Evolutionary conservation across 164 flowering plant genomes (phyloP).

Genomic region (Stephania yunnanensis): DNA sequence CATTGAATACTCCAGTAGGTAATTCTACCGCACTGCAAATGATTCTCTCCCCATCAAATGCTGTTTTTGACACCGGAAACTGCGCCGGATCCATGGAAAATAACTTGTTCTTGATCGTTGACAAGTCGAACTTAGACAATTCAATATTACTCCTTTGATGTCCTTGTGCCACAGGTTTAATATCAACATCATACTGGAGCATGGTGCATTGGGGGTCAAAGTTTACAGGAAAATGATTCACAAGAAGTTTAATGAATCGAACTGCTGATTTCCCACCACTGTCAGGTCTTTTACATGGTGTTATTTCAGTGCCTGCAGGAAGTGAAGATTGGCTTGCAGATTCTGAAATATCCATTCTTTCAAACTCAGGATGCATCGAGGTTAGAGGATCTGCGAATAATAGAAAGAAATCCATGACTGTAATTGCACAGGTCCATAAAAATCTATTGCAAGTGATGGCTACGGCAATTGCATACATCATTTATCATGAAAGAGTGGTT

Average conservation of each 20-base stretch:
- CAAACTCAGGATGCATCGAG: background rate
- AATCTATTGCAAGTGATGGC: no score
- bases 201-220: constrained; percentile 28
- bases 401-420: background rate
- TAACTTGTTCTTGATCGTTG: constrained; percentile 29
- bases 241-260: constrained; percentile 19
- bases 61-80: constrained; percentile 33
- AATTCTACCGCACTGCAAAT: constrained; percentile 49
- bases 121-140: constrained; percentile 28
- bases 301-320: background rate
- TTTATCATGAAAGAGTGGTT: no score
- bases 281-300: constrained; percentile 43
- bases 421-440: background rate
- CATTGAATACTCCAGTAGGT: constrained; percentile 40
- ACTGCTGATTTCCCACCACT: constrained; percentile 27
- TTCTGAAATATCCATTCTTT: background rate
- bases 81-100: constrained; percentile 17
- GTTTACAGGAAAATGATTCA: constrained; percentile 43
- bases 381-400: constrained; percentile 7
- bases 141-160: constrained; percentile 19
- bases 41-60: constrained; percentile 63
- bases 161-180: constrained; percentile 22
- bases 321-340: background rate
- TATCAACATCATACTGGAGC: constrained; percentile 41
- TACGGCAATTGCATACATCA: no score